Evolutionary conservation across 148 eudicot genomes (phyloP).

Genomic region (Arbutus unedo): DNA sequence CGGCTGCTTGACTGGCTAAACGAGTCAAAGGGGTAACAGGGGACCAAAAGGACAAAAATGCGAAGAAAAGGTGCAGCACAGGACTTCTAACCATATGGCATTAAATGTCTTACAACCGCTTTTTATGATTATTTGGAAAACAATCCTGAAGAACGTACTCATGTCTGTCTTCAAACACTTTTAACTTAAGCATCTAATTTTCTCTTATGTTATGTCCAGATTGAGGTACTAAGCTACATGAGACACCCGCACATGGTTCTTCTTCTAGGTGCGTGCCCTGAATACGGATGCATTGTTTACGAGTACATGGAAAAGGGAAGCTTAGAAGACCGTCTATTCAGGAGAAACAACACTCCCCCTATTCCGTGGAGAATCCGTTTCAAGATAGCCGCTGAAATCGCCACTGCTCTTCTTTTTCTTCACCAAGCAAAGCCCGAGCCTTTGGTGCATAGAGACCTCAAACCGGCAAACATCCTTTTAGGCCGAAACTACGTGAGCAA

Average conservation of each 20-base stretch:
- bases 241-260: constrained; percentile 91
- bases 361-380: constrained; percentile 64
- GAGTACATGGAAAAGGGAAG: constrained; percentile 82
- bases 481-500: constrained; percentile 62
- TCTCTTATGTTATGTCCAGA: constrained; percentile 30
- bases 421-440: constrained; percentile 78
- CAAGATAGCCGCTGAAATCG: constrained; percentile 68
- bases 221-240: constrained; percentile 72
- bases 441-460: constrained; percentile 83
- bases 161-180: neutral
- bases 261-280: constrained; percentile 83
- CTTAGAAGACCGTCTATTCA: constrained; percentile 70
- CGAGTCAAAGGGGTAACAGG: no score
- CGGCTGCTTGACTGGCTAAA: no score
- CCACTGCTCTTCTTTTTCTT: constrained; percentile 62
- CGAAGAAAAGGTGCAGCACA: neutral
- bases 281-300: constrained; percentile 75
- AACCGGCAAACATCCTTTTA: constrained; percentile 78
- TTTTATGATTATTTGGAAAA: neutral
- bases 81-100: neutral
- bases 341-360: constrained; percentile 53
- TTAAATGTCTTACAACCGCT: neutral
- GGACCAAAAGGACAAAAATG: neutral
- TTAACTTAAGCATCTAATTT: neutral
- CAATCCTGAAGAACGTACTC: neutral